Evolutionary conservation across 2,329 filamentous ascomycete genomes (phyloP), one percentile per base, ranked within the genome.

Genomic region (Colletotrichum plurivorum): DNA sequence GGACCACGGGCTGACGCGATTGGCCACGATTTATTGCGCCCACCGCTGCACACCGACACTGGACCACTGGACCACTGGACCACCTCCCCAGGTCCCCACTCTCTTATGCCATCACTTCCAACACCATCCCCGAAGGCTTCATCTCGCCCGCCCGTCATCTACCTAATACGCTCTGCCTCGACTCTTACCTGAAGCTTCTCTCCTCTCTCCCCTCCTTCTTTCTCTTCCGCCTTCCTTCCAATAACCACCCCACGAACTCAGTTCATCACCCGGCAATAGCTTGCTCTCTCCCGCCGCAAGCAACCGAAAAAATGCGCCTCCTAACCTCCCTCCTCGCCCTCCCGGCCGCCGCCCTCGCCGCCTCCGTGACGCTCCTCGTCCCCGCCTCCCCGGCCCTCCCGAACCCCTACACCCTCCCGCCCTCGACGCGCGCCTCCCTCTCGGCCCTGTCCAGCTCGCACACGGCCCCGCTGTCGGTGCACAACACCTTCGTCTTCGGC

Each of bases 401-500:
- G 20, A 87, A 86, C 81, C 85, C 86, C 15, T 78, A 81, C 77
- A 78, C 84, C 56, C 88, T 91, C 61, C 91, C 90, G 22, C 84
- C 91, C 75, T 88, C 87, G 69, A 92, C 92, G 58, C 90, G 92
- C 77, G 91, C 90, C 45, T 90, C 88, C 55, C 85, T 89, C 56
- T 81, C 82, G 20, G 75, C 84, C 18, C 81, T 84, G 12, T 76
- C 80, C 69, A 71, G 70, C 39, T 73, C 77, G 70, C 74, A 78
- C 75, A 74, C 87, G 27, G 90, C 93, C 13, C 90, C 91, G 10
- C 83, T 97, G 10, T 90, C 91, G 13, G 83, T 87, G 48, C 80
- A 85, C 73, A 93, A 93, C 78, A 90, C 89, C 25, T 94, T 98
- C 76, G 85, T 89, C 71, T 97, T 98, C 84, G 82, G 81, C 73